phyloP scores from a whole-genome alignment of 805 yeast genomes.

The Zygotorulaspora chibaensis region DNA sequence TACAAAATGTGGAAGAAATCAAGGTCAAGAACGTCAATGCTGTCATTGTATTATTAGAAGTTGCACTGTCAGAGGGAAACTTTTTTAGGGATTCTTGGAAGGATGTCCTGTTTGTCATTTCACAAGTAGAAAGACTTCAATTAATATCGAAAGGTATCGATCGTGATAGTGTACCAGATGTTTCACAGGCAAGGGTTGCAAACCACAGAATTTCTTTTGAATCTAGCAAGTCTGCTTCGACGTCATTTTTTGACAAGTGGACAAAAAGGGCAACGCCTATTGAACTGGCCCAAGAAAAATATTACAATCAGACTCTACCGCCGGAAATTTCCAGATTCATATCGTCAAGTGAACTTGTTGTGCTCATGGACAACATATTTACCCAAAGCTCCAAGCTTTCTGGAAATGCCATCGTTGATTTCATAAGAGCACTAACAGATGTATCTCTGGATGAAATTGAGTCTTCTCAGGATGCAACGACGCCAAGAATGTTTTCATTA shows the following conservation, averaged over 20 bases:
- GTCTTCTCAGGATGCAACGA: constrained; percentile 71
- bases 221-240: constrained; percentile 41
- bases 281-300: constrained; percentile 66
- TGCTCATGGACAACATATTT: constrained; percentile 81
- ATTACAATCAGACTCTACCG: constrained; percentile 64
- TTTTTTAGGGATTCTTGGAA: constrained; percentile 74
- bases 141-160: constrained; percentile 83
- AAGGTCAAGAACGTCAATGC: constrained; percentile 78
- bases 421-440: constrained; percentile 80
- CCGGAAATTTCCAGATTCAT: constrained; percentile 54
- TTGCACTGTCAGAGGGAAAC: constrained; percentile 79
- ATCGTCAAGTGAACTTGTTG: constrained; percentile 64
- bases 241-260: constrained; percentile 54
- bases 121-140: constrained; percentile 89
- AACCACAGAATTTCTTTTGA: constrained; percentile 50
- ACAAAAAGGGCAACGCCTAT: constrained; percentile 52
- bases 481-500: constrained; percentile 87
- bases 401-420: constrained; percentile 81
- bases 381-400: constrained; percentile 73
- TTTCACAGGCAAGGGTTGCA: constrained; percentile 67
- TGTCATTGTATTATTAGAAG: constrained; percentile 62
- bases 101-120: constrained; percentile 72
- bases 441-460: constrained; percentile 90
- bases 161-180: constrained; percentile 81
- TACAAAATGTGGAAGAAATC: constrained; percentile 75